phyloP scores from a whole-genome alignment of 306 rosid species.

The Castanospermum australe region DNA sequence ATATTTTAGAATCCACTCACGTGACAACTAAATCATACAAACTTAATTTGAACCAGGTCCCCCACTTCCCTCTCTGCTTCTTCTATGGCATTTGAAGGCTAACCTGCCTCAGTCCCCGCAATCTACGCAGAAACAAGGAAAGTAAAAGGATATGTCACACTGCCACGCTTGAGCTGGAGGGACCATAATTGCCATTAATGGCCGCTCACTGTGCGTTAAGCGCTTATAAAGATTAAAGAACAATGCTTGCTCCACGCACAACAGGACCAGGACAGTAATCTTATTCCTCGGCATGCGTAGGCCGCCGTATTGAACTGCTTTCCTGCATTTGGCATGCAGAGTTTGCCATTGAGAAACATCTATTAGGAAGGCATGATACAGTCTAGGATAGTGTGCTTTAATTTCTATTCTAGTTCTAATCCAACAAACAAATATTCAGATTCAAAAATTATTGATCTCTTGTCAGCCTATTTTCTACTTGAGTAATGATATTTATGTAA shows the following conservation, averaged over 20 bases:
- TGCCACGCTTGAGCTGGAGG: constrained; percentile 1
- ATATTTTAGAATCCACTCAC: constrained; percentile 29
- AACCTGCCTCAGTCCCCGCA: constrained; percentile 19
- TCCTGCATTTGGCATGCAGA: constrained; percentile 11
- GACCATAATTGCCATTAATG: constrained; percentile 16
- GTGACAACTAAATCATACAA: constrained; percentile 3
- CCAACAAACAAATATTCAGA: not conserved
- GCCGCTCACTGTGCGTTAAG: not conserved
- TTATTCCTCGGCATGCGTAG: constrained; percentile 30
- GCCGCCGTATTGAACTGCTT: not conserved
- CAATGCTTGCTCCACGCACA: constrained; percentile 12
- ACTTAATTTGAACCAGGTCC: not conserved
- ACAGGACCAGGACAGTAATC: not conserved
- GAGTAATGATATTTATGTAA: too few species aligned
- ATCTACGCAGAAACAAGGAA: constrained; percentile 36
- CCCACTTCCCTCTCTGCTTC: not conserved
- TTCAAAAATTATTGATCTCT: not conserved
- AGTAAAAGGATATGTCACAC: not conserved
- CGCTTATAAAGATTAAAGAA: not conserved
- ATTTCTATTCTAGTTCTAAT: not conserved
- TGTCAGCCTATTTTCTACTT: not conserved
- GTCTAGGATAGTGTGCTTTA: not conserved
- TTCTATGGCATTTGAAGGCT: not conserved
- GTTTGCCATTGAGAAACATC: not conserved
- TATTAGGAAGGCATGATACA: not conserved